Base-by-base conservation (phyloP, 164 flowering plant genomes). In the Paratinospora sagittata region DNA sequence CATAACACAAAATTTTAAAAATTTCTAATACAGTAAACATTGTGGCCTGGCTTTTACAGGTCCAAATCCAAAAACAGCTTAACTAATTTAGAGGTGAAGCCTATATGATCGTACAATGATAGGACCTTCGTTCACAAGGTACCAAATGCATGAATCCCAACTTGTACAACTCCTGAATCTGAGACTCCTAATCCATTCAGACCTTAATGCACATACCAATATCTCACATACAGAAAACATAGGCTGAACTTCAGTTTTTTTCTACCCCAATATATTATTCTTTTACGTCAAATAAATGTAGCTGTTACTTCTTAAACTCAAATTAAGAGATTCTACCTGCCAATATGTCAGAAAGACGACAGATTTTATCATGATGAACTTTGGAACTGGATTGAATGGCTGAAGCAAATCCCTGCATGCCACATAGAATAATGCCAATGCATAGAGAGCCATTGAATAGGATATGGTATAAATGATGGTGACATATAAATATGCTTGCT, bases 331-430 rank as follows among this genome's bases (percentile, higher is more conserved):
- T 8, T 8, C 8, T 88, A 91, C 99, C 97, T 95, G 99, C 99
- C 99, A 95, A 77, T 95, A 95, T 41, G 99, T 95, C 39, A 95
- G 81, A 78, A 95, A 95, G 47, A 95, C 99, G 65, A 95, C 99
- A 39, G 97, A 92, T 67, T 92, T 95, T 62, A 95, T 95, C 65
- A 95, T 82, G 74, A 92, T 81, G 69, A 95, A 95, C 85, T 95
- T 92, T 23, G 99, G 99, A 73, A 95, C 94, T 2, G 99, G 99
- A 81, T 95, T 92, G 80, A 92, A 95, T 57, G 98, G 99, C 75
- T 85, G 90, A 78, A 95, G 98, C 73, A 92, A 83, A 84, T 91
- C 98, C 79, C 79, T 88, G 85, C 99, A 95, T 49, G 98, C 99
- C 76, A 95, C 81, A 72, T 95, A 95, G 82, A 95, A 95, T 83